Evolutionary conservation across 495 filamentous ascomycete species (phyloP).

Genomic region (Neurospora sp.): DNA sequence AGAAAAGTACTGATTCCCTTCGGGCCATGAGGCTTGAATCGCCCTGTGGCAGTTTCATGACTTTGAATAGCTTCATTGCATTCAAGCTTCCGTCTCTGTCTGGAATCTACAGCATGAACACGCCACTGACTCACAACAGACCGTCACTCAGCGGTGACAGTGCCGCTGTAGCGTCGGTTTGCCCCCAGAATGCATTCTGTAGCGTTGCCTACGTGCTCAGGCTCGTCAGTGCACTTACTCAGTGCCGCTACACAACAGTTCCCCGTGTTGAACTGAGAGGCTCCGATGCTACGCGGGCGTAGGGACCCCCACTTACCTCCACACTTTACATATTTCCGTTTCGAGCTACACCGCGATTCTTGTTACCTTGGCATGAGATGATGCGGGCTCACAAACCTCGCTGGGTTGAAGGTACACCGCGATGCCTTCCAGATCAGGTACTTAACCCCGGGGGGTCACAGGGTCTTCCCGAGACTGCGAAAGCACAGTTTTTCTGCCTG

Average conservation of each 20-base stretch:
- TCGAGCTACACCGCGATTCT: not conserved
- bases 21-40: not conserved
- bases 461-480: not conserved
- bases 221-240: not conserved
- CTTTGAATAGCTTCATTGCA: not conserved
- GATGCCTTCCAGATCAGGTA: not conserved
- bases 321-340: not conserved
- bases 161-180: not conserved
- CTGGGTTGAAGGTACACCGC: not conserved
- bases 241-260: not conserved
- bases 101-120: not conserved
- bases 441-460: not conserved
- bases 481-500: not conserved
- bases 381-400: not conserved
- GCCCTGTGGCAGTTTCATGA: not conserved
- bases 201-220: too few species aligned
- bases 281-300: not conserved
- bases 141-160: not conserved
- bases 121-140: not conserved
- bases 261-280: not conserved
- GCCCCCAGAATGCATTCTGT: too few species aligned
- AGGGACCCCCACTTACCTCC: not conserved
- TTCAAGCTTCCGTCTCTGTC: not conserved
- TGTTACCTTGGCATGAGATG: not conserved
- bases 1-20: not conserved